Evolutionary conservation across 2,329 filamentous ascomycete genomes (phyloP).

Genomic region (Dactylellina haptotyla): DNA sequence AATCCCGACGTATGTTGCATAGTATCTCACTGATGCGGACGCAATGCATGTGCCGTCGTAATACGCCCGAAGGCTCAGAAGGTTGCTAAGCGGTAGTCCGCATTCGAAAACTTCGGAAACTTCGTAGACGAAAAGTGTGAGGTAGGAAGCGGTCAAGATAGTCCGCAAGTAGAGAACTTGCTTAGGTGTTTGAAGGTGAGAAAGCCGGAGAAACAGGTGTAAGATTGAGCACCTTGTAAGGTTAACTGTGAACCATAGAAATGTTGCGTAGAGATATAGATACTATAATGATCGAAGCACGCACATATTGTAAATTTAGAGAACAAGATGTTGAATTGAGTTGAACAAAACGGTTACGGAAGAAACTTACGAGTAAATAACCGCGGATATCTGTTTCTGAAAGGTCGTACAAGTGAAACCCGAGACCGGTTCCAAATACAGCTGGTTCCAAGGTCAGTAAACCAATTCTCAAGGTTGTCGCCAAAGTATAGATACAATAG

Average conservation of each 20-base stretch:
- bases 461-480: neutral
- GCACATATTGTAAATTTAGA: neutral
- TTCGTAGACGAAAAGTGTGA: neutral
- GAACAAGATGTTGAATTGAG: neutral
- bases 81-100: neutral
- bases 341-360: neutral
- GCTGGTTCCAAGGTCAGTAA: no score
- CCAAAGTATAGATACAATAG: neutral
- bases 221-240: slow-evolving; percentile 25
- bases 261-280: slow-evolving; percentile 4
- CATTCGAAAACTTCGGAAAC: slow-evolving; percentile 15
- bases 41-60: slow-evolving; percentile 24
- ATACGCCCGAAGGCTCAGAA: neutral
- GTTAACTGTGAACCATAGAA: slow-evolving; percentile 15
- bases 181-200: slow-evolving; percentile 2
- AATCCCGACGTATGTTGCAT: slow-evolving; percentile 8
- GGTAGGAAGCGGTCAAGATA: slow-evolving; percentile 16
- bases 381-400: neutral
- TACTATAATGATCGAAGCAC: neutral
- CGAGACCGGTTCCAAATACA: slow-evolving; percentile 24
- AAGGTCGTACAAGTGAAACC: slow-evolving; percentile 30
- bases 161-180: slow-evolving; percentile 15
- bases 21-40: slow-evolving; percentile 2
- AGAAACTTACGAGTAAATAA: slow-evolving; percentile 9
- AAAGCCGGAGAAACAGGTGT: slow-evolving; percentile 31